Conservation (phyloP, 2,329 filamentous ascomycete genomes). For the Neoscytalidium dimidiatum region DNA sequence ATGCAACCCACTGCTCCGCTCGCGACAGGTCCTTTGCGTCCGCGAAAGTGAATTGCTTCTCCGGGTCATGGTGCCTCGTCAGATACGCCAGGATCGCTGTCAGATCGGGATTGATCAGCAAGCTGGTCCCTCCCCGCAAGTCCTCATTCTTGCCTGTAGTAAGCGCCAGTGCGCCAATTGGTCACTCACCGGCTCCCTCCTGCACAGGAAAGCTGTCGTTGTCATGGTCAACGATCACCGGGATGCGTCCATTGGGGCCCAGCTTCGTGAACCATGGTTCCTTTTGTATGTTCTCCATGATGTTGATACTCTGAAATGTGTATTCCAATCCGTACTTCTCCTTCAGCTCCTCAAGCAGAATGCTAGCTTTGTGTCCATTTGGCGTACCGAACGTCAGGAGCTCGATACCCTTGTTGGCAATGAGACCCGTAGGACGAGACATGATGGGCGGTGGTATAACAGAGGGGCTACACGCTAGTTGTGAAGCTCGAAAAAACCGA, state of each 20-base stretch:
- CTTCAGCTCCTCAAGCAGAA: constrained; percentile 67
- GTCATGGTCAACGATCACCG: constrained; percentile 68
- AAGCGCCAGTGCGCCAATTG: neutral
- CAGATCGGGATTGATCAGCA: neutral
- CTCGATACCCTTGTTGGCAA: constrained; percentile 65
- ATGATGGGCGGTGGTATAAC: neutral
- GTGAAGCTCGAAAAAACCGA: neutral
- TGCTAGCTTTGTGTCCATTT: constrained; percentile 57
- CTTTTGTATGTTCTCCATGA: constrained; percentile 63
- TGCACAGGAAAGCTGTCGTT: constrained; percentile 57
- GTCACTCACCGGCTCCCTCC: constrained; percentile 39
- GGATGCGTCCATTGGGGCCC: constrained; percentile 67
- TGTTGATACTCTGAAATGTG: constrained; percentile 61
- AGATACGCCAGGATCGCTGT: constrained; percentile 44
- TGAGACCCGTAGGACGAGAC: constrained; percentile 46
- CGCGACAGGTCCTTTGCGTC: constrained; percentile 49
- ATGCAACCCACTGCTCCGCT: constrained; percentile 65
- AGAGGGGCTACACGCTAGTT: neutral
- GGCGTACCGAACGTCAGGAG: constrained; percentile 59
- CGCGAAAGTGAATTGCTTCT: constrained; percentile 49
- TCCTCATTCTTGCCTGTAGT: neutral
- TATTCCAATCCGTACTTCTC: constrained; percentile 65
- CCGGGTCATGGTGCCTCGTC: constrained; percentile 48
- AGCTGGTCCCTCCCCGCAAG: neutral
- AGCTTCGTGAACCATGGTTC: constrained; percentile 66